A percentile compares a stretch with the other conserved stretches of the same genome.
Evolutionary conservation across 176 grass and related monocot genomes (phyloP).

Genomic region (Calamus simplicifolius): DNA sequence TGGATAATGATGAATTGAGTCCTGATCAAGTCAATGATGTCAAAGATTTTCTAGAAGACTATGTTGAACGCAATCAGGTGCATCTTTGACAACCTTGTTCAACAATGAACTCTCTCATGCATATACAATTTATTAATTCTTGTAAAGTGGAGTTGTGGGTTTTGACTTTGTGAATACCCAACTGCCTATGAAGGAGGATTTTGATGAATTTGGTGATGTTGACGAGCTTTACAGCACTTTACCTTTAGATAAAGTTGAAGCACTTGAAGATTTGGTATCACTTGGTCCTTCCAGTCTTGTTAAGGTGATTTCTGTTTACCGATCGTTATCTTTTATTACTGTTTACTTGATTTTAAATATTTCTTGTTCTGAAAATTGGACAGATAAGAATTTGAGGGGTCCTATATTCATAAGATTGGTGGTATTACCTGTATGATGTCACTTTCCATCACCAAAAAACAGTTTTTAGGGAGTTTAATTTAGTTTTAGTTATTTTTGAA

Average conservation of each 20-base stretch:
- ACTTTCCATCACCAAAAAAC: no score
- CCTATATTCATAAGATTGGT: no score
- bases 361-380: no score
- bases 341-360: no score
- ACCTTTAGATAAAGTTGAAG: conserved; percentile 95
- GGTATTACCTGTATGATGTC: no score
- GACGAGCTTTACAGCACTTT: conserved; percentile 84
- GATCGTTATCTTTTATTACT: background rate
- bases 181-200: conserved; percentile 70
- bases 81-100: background rate
- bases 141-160: conserved; percentile 4
- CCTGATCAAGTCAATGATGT: conserved; percentile 98
- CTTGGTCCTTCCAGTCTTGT: conserved; percentile 82
- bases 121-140: background rate
- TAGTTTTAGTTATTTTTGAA: no score
- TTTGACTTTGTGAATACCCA: conserved; percentile 17
- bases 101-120: no score
- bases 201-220: conserved; percentile 96
- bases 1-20: conserved; percentile 98
- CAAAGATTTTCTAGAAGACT: conserved; percentile 97
- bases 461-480: no score
- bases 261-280: conserved; percentile 98
- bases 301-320: conserved; percentile 46
- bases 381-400: no score
- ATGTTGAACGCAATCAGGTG: conserved; percentile 98